Evolutionary conservation across 495 filamentous ascomycete genomes (phyloP), one percentile per base, ranked within the genome.

Genomic region (Poronia punctata): DNA sequence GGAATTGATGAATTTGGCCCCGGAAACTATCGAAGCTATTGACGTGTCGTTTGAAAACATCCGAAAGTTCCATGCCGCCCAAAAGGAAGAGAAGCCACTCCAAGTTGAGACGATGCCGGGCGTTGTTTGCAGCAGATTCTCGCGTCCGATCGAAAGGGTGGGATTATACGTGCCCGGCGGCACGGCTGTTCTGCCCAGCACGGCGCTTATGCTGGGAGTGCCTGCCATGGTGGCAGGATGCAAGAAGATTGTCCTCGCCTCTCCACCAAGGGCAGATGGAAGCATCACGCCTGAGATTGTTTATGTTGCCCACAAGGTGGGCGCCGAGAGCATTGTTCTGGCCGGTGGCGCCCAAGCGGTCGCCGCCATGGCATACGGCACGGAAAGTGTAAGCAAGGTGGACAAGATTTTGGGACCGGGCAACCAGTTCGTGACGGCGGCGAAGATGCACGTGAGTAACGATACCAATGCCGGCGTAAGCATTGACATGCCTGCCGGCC

Each of bases 351-450:
- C 93, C 0, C 92, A 98, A 67, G 92, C 92, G n/a, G 82, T 98
- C 16, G 83, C 86, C 14, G 84, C 85, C 12, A 80, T 92, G 73
- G 86, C 86, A 11, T 83, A 92, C 52, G 86, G 86, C 18, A 93
- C 86, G 7, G 78, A 85, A 56, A 81, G 70, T 54, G 77, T 97
- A 43, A 86, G 67, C 57, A 98, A 98, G 68, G 93, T 97, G 12
- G 92, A 98, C 72, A 98, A 98, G 79, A 95, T 98, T 52, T 77
- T 98, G 4, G 92, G 92, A 1, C 92, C 92, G 2, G 92, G 92
- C 26, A 98, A 98, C 64, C 92, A 98, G 64, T 98, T 97, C 55
- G 93, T 98, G 19, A 98, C 92, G 0, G 92, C 93, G 0, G 92
- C 85, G 35, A 98, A 98, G 78, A 98, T 98, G 92, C 65, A 84